These are phyloP conservation scores for Eutrema japonicum DNA, from an alignment of 345 rosid species.

Conservation along the genomic window DNA sequence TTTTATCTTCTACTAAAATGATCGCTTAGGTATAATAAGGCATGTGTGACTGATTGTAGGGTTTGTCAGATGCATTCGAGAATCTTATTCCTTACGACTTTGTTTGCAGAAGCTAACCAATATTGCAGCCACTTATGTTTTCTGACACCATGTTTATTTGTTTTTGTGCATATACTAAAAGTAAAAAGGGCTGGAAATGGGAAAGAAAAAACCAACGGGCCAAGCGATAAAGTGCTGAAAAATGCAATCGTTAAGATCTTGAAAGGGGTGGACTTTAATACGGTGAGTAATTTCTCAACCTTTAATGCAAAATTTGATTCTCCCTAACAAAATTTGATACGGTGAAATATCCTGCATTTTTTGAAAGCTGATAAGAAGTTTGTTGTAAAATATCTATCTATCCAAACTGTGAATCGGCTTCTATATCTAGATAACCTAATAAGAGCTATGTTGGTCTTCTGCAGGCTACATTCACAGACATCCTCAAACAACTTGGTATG, in stretches of 20 bases:
- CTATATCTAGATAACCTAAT: slow-evolving; percentile 15
- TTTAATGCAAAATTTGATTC: neutral
- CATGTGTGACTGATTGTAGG: slow-evolving; percentile 10
- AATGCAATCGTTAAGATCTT: slow-evolving; percentile 73
- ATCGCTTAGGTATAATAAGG: slow-evolving; percentile 1
- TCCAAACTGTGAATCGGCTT: slow-evolving; percentile 3
- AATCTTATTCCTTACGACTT: slow-evolving; percentile 14
- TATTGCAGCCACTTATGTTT: slow-evolving; percentile 24
- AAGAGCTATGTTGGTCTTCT: slow-evolving; percentile 39
- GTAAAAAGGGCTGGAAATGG: slow-evolving; percentile 60
- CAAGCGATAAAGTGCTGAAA: slow-evolving; percentile 64
- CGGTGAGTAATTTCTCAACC: slow-evolving; percentile 54
- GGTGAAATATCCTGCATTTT: slow-evolving; percentile 1
- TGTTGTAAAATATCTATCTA: slow-evolving; percentile 3
- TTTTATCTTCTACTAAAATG: neutral
- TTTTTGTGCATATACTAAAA: slow-evolving; percentile 44
- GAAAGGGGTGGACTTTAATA: slow-evolving; percentile 85
- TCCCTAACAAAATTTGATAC: no score
- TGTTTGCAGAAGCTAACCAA: slow-evolving; percentile 14
- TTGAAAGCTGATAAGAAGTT: slow-evolving; percentile 23
- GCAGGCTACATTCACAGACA: slow-evolving; percentile 98
- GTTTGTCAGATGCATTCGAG: slow-evolving; percentile 16
- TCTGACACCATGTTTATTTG: slow-evolving; percentile 29
- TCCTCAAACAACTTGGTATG: slow-evolving; percentile 85
- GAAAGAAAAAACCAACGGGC: slow-evolving; percentile 66